Evolutionary conservation across 768 basidiomycete genomes (phyloP).

Genomic region (Pilatotrama ljubarskyi): DNA sequence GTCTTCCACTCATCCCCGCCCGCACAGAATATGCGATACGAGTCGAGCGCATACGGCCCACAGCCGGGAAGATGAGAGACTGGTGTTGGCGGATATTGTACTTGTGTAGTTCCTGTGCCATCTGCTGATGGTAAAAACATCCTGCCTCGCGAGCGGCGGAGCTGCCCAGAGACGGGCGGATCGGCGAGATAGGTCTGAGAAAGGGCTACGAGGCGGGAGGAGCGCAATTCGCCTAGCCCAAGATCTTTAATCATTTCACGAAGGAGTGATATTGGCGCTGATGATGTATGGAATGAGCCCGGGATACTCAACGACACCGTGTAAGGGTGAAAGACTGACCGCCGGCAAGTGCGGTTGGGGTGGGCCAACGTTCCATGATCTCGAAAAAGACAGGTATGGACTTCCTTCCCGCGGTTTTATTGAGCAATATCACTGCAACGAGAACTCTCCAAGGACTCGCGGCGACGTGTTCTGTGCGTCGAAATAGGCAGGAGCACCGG

Average conservation of each 20-base stretch:
- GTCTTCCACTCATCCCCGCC: constrained; percentile 55
- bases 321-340: constrained; percentile 42
- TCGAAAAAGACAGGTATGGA: constrained; percentile 68
- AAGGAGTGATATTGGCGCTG: constrained; percentile 5
- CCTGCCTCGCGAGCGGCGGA: constrained; percentile 5
- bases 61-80: constrained; percentile 63
- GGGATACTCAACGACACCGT: too few species aligned
- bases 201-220: constrained; percentile 50
- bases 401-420: constrained; percentile 63
- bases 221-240: constrained; percentile 60
- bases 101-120: background rate
- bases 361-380: constrained; percentile 58
- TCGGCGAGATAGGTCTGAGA: constrained; percentile 9
- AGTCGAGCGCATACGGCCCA: constrained; percentile 73
- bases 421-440: constrained; percentile 65
- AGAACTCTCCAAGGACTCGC: constrained; percentile 70
- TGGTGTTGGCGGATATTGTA: constrained; percentile 46
- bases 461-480: constrained; percentile 46
- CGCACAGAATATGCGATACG: constrained; percentile 68
- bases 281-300: background rate
- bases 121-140: background rate
- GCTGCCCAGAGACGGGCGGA: background rate
- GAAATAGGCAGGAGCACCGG: too few species aligned
- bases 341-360: constrained; percentile 50
- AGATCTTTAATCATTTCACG: constrained; percentile 43